Conservation (phyloP, 768 basidiomycete species). For the Suillus placidus region DNA sequence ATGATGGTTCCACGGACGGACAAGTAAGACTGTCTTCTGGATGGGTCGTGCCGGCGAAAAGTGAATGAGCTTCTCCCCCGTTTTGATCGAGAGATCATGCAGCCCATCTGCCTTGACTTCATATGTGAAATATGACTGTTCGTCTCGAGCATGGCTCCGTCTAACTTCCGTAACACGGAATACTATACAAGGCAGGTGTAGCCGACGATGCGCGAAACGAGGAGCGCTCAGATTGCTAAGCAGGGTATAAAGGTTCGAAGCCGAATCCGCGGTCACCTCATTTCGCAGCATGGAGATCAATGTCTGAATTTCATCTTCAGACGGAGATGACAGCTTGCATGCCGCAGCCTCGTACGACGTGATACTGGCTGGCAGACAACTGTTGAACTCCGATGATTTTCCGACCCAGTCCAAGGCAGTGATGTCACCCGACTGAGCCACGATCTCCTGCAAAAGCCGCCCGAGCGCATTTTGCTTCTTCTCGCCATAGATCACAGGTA, state of each 20-base stretch:
- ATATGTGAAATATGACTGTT: neutral
- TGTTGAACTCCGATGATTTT: neutral
- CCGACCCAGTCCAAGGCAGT: neutral
- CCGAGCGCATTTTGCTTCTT: neutral
- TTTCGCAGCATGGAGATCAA: neutral
- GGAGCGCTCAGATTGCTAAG: neutral
- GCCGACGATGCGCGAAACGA: neutral
- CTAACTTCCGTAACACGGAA: neutral
- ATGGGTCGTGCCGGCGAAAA: neutral
- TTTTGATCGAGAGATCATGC: neutral
- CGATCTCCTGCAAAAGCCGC: neutral
- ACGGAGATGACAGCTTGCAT: neutral
- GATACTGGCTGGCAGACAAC: neutral
- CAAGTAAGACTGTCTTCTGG: neutral
- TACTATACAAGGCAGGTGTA: neutral
- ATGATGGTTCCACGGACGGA: neutral
- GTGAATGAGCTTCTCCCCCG: neutral
- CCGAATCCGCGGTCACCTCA: neutral
- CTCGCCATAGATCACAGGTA: neutral
- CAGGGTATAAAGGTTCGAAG: neutral
- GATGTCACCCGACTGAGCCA: constrained; percentile 1
- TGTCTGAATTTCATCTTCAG: neutral
- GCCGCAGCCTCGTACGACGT: neutral
- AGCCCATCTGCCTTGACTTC: neutral
- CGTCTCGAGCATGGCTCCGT: neutral